Evolutionary conservation across 495 filamentous ascomycete species (phyloP), one percentile per base, ranked within the genome.

Genomic region (Xylaria nigripes): DNA sequence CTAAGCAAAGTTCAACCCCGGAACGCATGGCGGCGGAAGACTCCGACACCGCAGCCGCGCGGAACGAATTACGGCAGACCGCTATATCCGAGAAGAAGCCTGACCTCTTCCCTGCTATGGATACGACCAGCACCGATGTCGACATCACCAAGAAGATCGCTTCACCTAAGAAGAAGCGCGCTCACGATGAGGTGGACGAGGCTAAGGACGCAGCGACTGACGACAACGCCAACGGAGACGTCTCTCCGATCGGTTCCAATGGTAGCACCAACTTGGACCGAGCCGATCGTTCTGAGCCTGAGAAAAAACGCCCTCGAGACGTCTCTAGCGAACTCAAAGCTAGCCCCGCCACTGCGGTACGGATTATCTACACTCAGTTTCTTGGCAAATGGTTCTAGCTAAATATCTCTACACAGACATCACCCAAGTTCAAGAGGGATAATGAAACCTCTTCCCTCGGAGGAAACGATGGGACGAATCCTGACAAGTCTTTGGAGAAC

Each of bases 111-210:
- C 43, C 62, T 43, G 44, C 51, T 5, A 62, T 61, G 58, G 63
- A 59, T 54, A 40, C 61, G 10, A 16, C 61, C 2, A 38, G 60
- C 27, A n/a, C 45, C 42, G 41, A 59, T 18, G 1, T 18, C n/a
- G 36, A 40, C 36, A 60, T 61, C 9, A 51, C 76, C 58, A 71
- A 62, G 57, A 75, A 78, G 50, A 65, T 80, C 13, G 67, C 71
- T 16, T 79, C 76, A 6, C 78, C 78, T 27, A 81, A 80, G 70
- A 81, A 80, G 67, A 81, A 81, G 66, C 67, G 78, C 46, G 76
- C 73, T 24, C 74, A 75, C 52, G 76, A 76, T 50, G 73, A 79
- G 60, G 68, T 79, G 1, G 75, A 79, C 42, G 60, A 68, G 34
- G 57, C 63, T 40, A 65, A 62, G 47, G 72, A 74, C 27, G 54